Evolutionary conservation across 495 filamentous ascomycete species (phyloP).

Genomic region (Penicillium manginii): DNA sequence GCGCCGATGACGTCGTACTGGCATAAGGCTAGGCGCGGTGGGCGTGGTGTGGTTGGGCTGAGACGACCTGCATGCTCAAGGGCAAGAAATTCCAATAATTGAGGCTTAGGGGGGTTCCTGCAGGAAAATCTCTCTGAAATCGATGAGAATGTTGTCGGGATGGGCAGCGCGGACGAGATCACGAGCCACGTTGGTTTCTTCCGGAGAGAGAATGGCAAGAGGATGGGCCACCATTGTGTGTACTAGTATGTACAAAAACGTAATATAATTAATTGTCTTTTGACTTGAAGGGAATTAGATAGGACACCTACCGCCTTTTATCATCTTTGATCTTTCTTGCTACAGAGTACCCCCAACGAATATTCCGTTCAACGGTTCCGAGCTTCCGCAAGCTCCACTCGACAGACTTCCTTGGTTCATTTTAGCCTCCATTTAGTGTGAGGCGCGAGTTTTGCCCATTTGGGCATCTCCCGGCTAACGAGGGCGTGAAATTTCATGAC

Average conservation of each 20-base stretch:
- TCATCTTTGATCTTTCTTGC: background rate
- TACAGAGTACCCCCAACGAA: background rate
- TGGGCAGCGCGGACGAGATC: constrained; percentile 49
- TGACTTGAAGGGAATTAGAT: background rate
- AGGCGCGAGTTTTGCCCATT: background rate
- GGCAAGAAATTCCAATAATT: constrained; percentile 51
- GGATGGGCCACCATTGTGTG: constrained; percentile 42
- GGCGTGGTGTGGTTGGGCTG: constrained; percentile 51
- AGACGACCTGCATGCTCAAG: constrained; percentile 53
- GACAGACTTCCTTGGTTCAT: background rate
- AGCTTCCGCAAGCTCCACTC: constrained; percentile 1
- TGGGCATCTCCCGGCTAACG: background rate
- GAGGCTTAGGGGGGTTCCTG: constrained; percentile 54
- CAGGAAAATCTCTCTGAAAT: constrained; percentile 57
- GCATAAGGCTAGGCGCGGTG: constrained; percentile 62
- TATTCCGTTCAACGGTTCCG: background rate
- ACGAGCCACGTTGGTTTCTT: constrained; percentile 51
- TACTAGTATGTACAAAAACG: too few relatives aligned
- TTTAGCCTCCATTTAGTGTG: background rate
- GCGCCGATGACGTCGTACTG: constrained; percentile 67
- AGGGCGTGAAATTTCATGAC: background rate
- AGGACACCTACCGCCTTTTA: background rate
- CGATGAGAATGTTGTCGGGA: constrained; percentile 45
- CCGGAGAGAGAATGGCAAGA: constrained; percentile 48
- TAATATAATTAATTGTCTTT: too few relatives aligned